Evolutionary conservation across 768 basidiomycete species (phyloP), one percentile per base, ranked within the genome.

Genomic region (Boletus subcaerulescens): DNA sequence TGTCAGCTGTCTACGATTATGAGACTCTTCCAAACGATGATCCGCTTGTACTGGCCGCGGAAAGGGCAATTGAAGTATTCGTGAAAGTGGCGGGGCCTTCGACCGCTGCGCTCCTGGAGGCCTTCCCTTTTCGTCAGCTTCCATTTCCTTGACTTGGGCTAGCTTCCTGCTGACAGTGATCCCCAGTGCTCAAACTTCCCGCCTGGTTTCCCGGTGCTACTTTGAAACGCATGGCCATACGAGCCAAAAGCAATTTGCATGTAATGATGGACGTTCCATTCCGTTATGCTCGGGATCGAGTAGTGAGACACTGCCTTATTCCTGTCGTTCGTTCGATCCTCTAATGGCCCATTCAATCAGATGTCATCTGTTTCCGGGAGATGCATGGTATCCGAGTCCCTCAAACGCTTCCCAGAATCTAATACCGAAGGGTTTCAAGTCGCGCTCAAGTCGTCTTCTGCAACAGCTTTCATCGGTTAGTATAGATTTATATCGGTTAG

Each of bases 141-240:
- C 45, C 20, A 51, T 64, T 47, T 40, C 45, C 55, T 54, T 31
- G 32, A 1, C 41, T 22, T 46, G 18, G 11, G 20, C 29, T 32
- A 31, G 26, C 41, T 52, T 52, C 46, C 38, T 46, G n/a, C 31
- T 68, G 47, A 70, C 20, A 45, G 35, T 39, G 39, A 50, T 58
- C 45, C 47, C 45, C 53, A 70, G 68, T 70, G 45, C 60, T 70
- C 29, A 68, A 59, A 40, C 60, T 70, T 36, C 68, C 68, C 12
- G 45, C 47, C 15, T 75, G 73, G 74, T 65, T 75, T 39, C 73
- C 72, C 4, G 74, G 73, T 5, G 73, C 74, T 18, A 62, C 54
- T 15, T 58, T 71, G 33, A 72, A 60, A 56, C 63, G 65, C 36
- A 59, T 64, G 56, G 71, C 72, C 13, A 44, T 56, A 20, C 62